Conservation (phyloP, 495 filamentous ascomycete genomes). For the Entonaema liquescens region DNA sequence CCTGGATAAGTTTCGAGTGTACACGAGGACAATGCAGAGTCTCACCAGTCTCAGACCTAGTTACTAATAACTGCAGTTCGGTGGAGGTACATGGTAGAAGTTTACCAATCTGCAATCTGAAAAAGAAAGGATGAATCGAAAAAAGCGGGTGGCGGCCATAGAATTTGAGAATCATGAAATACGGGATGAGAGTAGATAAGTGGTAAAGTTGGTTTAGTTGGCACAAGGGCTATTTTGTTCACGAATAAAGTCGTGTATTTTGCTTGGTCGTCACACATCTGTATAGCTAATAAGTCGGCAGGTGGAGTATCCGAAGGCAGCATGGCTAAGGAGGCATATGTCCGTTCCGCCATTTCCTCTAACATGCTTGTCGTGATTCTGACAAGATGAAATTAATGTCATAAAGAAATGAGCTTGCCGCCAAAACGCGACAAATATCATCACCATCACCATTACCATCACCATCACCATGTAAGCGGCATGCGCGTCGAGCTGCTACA, state of each 20-base stretch:
- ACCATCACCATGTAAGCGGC: constrained; percentile 33
- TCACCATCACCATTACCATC: not conserved
- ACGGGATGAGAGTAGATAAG: constrained; percentile 3
- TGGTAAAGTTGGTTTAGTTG: constrained; percentile 2
- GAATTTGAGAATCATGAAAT: constrained; percentile 22
- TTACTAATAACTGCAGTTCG: constrained; percentile 8
- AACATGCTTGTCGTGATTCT: constrained; percentile 15
- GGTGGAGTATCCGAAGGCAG: constrained; percentile 26
- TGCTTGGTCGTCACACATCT: constrained; percentile 8
- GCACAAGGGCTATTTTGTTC: not conserved
- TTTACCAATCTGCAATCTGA: constrained; percentile 13
- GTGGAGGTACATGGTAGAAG: constrained; percentile 10
- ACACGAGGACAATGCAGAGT: constrained; percentile 39
- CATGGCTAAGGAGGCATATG: constrained; percentile 21
- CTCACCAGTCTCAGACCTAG: constrained; percentile 34
- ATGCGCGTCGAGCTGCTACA: constrained; percentile 30
- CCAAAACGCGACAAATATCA: constrained; percentile 28
- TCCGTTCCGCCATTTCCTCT: constrained; percentile 8
- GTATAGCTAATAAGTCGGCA: constrained; percentile 23
- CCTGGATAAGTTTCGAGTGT: constrained; percentile 36
- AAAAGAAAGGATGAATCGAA: constrained; percentile 25
- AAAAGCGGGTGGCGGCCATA: constrained; percentile 6
- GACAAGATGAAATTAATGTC: not conserved
- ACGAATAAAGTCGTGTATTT: constrained; percentile 16
- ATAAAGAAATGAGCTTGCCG: constrained; percentile 24